Conservation (phyloP, 1,284 basidiomycete genomes). For the Tilletia setariae region DNA sequence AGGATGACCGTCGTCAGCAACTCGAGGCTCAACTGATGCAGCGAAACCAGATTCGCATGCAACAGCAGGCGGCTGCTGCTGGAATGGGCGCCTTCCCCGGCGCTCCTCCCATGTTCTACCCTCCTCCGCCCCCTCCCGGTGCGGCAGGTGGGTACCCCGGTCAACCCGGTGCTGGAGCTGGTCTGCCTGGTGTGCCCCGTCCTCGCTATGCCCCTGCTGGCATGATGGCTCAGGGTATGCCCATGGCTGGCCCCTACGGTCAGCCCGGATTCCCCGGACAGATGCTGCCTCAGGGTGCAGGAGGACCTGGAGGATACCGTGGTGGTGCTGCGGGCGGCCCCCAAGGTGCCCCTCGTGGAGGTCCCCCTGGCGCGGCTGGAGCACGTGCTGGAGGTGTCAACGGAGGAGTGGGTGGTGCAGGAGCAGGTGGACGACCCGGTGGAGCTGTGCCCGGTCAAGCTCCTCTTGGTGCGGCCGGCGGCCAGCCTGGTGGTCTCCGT, state of each 20-base stretch:
- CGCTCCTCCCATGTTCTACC: conserved; percentile 52
- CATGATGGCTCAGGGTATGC: conserved; percentile 54
- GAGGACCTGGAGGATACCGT: conserved; percentile 20
- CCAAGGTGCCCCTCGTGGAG: conserved; percentile 35
- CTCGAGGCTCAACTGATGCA: conserved; percentile 78
- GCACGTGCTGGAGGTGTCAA: background rate
- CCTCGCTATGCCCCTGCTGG: conserved; percentile 51
- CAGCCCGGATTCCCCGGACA: conserved; percentile 49
- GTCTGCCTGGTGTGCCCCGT: conserved; percentile 43
- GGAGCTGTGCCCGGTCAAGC: conserved; percentile 31
- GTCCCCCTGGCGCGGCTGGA: conserved; percentile 18
- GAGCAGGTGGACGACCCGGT: conserved; percentile 33
- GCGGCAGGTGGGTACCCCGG: conserved; percentile 23
- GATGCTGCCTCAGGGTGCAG: conserved; percentile 49
- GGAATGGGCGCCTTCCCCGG: conserved; percentile 51
- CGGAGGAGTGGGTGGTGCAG: conserved; percentile 35
- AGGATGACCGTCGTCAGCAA: conserved; percentile 96
- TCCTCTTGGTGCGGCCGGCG: conserved; percentile 21
- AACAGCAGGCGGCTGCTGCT: conserved; percentile 51
- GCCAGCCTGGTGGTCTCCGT: conserved; percentile 17
- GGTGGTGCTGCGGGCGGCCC: background rate
- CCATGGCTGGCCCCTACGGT: conserved; percentile 44
- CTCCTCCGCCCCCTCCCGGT: conserved; percentile 32
- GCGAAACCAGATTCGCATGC: conserved; percentile 54
- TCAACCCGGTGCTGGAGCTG: conserved; percentile 49